Evolutionary conservation across 495 filamentous ascomycete genomes (phyloP), one percentile per base, ranked within the genome.

Genomic region (Aspergillus indologenus): DNA sequence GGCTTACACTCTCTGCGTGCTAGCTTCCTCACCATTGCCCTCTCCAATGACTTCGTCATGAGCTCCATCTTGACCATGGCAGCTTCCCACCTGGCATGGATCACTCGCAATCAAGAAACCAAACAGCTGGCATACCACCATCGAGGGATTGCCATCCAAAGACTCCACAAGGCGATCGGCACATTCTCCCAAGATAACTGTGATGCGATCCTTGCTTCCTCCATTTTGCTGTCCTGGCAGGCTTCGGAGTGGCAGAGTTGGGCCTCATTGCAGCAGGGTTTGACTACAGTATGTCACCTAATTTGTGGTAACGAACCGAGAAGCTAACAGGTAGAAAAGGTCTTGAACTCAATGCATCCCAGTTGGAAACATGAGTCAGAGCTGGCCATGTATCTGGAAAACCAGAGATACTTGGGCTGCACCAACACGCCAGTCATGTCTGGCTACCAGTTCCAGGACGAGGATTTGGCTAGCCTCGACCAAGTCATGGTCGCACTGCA

Each of bases 161-260:
- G 95, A 20, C 73, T 98, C 22, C 91, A 96, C 65, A 86, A 89
- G 63, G 91, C 91, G 17, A 92, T 97, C 61, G 85, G 85, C 29
- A 78, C 80, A 22, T 98, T 98, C 73, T 96, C 90, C 8, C 85
- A 81, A 62, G 85, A 87, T 43, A 97, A 92, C 64, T 91, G 90
- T 15, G 93, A 98, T 74, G 90, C 93, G 40, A 87, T 96, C 56
- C 81, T 98, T 26, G 94, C 92, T 53, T 90, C 94, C 23, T 98
- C 92, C 14, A 85, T 96, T 34, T 81, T 98, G 50, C 79, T 98
- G 46, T 93, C 93, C 47, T 98, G 95, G 95, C 94, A 98, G 76
- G 89, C 90, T 58, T 91, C 87, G 62, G 94, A 98, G 75, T 97
- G 92, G 94, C 96, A 79, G 68, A 87, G 85, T 69, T 97, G 93